Conservation (phyloP, 2,329 filamentous ascomycete species). For the Grosmannia huntii region DNA sequence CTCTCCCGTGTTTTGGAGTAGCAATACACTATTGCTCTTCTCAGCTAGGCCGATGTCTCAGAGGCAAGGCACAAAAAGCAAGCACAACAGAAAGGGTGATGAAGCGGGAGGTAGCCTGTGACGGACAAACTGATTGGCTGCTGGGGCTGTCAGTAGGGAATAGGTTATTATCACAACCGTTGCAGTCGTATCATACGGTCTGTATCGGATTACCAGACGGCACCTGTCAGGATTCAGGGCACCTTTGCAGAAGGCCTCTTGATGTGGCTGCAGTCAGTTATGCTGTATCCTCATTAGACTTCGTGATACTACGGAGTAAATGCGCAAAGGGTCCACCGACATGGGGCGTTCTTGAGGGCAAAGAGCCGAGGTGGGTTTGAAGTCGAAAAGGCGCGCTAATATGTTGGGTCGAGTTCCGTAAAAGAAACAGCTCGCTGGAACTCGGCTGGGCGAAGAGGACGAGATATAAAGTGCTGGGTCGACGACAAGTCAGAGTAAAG, state of each 20-base stretch:
- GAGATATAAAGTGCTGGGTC: not conserved
- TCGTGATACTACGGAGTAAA: constrained; percentile 1
- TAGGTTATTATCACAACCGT: not conserved
- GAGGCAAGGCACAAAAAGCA: not conserved
- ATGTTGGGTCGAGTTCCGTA: not conserved
- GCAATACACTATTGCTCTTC: not conserved
- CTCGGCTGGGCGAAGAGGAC: not conserved
- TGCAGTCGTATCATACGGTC: no score
- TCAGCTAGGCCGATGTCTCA: not conserved
- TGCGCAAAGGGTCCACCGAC: not conserved
- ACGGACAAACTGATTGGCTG: not conserved
- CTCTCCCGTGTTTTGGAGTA: not conserved
- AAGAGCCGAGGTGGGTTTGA: not conserved
- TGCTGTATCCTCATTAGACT: not conserved
- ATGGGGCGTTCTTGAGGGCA: not conserved
- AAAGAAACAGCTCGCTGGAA: not conserved
- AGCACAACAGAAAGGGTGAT: not conserved
- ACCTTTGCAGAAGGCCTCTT: no score
- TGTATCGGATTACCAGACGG: not conserved
- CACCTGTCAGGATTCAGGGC: not conserved
- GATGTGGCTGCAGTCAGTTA: not conserved
- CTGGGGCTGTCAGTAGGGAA: not conserved
- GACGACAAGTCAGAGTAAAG: not conserved
- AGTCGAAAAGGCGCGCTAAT: not conserved
- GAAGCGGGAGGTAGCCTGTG: not conserved